Conservation (phyloP, 2,329 filamentous ascomycete genomes). For the Lachnellula suecica region DNA sequence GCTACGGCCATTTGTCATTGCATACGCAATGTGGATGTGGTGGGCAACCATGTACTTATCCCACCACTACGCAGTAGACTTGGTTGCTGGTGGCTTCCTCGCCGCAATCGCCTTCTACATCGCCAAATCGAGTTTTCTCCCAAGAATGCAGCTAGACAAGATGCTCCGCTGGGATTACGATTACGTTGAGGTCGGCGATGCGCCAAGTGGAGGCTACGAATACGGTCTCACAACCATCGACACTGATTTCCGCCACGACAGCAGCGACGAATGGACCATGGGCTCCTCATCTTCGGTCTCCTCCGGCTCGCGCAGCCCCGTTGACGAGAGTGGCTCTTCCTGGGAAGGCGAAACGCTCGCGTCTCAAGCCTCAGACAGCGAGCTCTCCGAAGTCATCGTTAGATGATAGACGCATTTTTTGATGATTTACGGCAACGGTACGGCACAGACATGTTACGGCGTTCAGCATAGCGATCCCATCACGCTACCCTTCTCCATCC, state of each 20-base stretch:
- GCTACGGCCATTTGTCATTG: conserved; percentile 74
- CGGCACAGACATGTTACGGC: conserved; percentile 25
- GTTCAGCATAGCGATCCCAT: conserved; percentile 31
- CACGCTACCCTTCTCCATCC: conserved; percentile 15
- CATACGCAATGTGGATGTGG: conserved; percentile 92
- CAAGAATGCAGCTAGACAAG: conserved; percentile 81
- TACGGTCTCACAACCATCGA: conserved; percentile 42
- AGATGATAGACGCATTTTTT: conserved; percentile 18
- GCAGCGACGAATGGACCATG: conserved; percentile 88
- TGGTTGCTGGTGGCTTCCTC: conserved; percentile 81
- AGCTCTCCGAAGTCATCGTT: conserved; percentile 31
- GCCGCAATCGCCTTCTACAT: conserved; percentile 81
- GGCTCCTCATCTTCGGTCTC: conserved; percentile 67
- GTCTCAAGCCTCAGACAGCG: conserved; percentile 32
- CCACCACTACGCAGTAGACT: conserved; percentile 93
- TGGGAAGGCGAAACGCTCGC: conserved; percentile 57
- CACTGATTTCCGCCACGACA: conserved; percentile 35
- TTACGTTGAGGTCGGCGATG: conserved; percentile 81
- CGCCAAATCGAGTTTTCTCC: conserved; percentile 76
- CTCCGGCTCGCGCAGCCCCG: conserved; percentile 33
- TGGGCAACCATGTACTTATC: conserved; percentile 99
- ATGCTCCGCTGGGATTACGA: conserved; percentile 93
- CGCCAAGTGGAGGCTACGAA: conserved; percentile 52
- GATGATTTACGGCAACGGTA: conserved; percentile 33
- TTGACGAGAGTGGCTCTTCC: conserved; percentile 55